Percentiles rank a stretch among this genome's conserved stretches.
Evolutionary conservation across 495 filamentous ascomycete genomes (phyloP).

Genomic region (Parachaetomium inaequale): DNA sequence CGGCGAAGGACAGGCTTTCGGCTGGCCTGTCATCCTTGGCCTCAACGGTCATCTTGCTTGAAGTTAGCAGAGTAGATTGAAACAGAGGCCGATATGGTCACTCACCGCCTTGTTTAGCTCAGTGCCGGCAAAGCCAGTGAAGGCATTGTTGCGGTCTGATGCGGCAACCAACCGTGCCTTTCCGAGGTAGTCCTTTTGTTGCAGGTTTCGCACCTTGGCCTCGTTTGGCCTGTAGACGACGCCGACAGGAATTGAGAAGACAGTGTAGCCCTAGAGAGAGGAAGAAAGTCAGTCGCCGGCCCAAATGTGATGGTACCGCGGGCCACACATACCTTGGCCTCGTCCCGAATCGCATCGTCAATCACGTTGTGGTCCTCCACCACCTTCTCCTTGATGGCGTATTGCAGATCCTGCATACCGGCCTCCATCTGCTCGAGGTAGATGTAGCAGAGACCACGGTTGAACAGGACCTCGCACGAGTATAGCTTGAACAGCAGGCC

Average conservation of each 20-base stretch:
- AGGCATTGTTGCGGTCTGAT: constrained; percentile 72
- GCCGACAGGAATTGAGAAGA: constrained; percentile 97
- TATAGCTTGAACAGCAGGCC: constrained; percentile 94
- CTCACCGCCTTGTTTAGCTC: constrained; percentile 62
- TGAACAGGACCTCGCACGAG: constrained; percentile 98
- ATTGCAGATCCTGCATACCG: constrained; percentile 87
- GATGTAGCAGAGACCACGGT: constrained; percentile 95
- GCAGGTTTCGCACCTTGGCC: constrained; percentile 96
- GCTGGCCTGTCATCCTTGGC: constrained; percentile 68
- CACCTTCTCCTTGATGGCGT: constrained; percentile 92
- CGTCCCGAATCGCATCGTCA: constrained; percentile 89
- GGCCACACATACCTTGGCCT: constrained; percentile 68
- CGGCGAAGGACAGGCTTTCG: constrained; percentile 83
- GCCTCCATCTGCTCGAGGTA: constrained; percentile 87
- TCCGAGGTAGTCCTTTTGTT: constrained; percentile 93
- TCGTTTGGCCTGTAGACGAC: constrained; percentile 93
- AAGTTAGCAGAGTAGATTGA: constrained; percentile 25
- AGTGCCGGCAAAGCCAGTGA: constrained; percentile 70
- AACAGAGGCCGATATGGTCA: background rate
- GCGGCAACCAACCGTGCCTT: constrained; percentile 91
- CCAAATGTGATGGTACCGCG: background rate
- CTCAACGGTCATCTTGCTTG: constrained; percentile 19
- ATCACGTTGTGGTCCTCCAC: constrained; percentile 96
- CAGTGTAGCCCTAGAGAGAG: constrained; percentile 77
- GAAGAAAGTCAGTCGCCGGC: constrained; percentile 27